Conservation (phyloP, 805 yeast genomes). For the Dipodascopsis tothii region DNA sequence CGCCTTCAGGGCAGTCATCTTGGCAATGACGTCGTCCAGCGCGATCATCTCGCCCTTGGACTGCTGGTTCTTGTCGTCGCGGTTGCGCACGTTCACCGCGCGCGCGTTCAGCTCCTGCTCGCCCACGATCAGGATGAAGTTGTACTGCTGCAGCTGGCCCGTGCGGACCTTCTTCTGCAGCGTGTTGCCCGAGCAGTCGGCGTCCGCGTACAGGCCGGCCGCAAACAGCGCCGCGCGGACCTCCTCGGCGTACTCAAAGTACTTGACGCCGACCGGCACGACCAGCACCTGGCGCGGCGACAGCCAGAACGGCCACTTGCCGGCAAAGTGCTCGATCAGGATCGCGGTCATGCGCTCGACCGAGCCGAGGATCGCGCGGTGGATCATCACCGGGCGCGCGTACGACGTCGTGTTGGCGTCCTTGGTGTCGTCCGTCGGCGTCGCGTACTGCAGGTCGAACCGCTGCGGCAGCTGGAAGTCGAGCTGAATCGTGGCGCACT, state of each 20-base stretch:
- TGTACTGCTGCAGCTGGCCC: constrained; percentile 90
- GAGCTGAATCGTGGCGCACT: constrained; percentile 89
- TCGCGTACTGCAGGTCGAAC: constrained; percentile 59
- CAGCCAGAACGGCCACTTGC: constrained; percentile 99
- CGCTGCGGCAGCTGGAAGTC: constrained; percentile 90
- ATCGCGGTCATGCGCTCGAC: constrained; percentile 99
- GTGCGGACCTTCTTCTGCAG: constrained; percentile 96
- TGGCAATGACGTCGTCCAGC: constrained; percentile 62
- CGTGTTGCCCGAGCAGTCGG: constrained; percentile 89
- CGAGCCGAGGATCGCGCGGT: constrained; percentile 96
- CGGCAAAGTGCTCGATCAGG: constrained; percentile 94
- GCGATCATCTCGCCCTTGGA: constrained; percentile 75
- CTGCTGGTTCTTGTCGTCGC: constrained; percentile 82
- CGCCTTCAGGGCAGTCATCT: constrained; percentile 59
- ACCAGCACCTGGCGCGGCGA: constrained; percentile 97
- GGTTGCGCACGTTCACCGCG: constrained; percentile 90
- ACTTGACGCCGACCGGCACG: constrained; percentile 94
- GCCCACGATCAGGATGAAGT: constrained; percentile 95
- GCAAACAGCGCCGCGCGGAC: constrained; percentile 54
- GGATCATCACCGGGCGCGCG: constrained; percentile 96
- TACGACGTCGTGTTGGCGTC: constrained; percentile 33
- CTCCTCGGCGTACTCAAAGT: constrained; percentile 79
- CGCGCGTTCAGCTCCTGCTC: constrained; percentile 76
- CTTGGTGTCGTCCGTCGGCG: constrained; percentile 35
- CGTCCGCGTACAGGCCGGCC: constrained; percentile 85